phyloP scores from a whole-genome alignment of 768 basidiomycete genomes.

The Trametes cinnabarina region DNA sequence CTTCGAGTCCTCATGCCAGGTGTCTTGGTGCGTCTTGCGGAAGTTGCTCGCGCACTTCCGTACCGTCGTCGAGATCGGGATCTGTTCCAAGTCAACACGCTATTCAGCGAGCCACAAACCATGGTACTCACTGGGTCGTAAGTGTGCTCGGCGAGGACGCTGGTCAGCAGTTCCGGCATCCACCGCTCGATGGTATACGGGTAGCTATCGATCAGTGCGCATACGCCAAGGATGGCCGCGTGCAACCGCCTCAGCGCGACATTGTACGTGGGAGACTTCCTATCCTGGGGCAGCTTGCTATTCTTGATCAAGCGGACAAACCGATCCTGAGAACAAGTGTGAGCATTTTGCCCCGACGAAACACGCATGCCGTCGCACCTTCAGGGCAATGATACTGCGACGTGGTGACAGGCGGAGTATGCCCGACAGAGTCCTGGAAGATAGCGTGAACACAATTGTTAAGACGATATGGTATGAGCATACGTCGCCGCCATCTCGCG shows the following conservation, averaged over 20 bases:
- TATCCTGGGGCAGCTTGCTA: constrained; percentile 58
- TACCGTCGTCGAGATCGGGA: constrained; percentile 84
- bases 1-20: constrained; percentile 87
- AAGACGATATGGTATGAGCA: constrained; percentile 25
- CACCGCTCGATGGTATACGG: constrained; percentile 95
- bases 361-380: constrained; percentile 41
- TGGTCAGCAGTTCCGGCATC: constrained; percentile 84
- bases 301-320: constrained; percentile 74
- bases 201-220: constrained; percentile 89
- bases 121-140: constrained; percentile 67
- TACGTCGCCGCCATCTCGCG: constrained; percentile 86
- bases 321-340: constrained; percentile 50
- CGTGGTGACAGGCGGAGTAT: constrained; percentile 80
- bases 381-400: constrained; percentile 70
- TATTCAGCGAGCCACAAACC: not conserved
- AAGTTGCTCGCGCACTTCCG: constrained; percentile 77
- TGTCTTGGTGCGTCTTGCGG: constrained; percentile 82
- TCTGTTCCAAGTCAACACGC: constrained; percentile 35
- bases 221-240: constrained; percentile 91
- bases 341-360: constrained; percentile 9
- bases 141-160: constrained; percentile 75
- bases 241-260: constrained; percentile 75
- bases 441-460: not conserved
- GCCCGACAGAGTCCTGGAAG: constrained; percentile 67
- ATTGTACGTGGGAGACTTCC: constrained; percentile 65